Conservation (phyloP, 305 asterid species). For the Rubia tinctorum region DNA sequence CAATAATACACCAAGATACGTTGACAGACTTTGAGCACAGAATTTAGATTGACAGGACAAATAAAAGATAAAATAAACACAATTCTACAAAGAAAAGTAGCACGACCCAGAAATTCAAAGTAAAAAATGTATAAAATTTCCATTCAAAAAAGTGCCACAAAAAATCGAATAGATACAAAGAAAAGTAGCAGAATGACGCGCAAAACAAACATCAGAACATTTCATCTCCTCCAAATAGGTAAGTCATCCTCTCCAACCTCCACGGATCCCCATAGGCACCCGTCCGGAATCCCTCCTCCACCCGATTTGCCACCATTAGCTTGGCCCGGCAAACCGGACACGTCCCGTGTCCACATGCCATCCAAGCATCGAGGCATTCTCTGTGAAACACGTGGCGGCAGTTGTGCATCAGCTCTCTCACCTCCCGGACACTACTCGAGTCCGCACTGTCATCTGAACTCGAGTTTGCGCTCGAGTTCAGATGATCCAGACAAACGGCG, state of each 20-base stretch:
- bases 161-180: background rate
- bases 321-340: constrained; percentile 6
- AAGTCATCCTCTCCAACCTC: constrained; percentile 14
- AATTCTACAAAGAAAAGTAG: background rate
- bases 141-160: background rate
- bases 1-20: background rate
- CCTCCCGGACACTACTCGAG: background rate
- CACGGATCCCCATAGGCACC: background rate
- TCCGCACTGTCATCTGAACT: background rate
- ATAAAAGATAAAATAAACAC: background rate
- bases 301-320: background rate
- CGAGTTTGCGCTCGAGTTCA: background rate
- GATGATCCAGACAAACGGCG: background rate
- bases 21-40: background rate
- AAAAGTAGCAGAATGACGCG: no score
- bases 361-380: constrained; percentile 1
- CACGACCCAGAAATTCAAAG: background rate
- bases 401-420: constrained; percentile 4
- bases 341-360: background rate
- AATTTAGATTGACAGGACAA: background rate
- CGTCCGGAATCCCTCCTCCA: background rate
- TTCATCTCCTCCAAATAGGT: constrained; percentile 4
- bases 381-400: constrained; percentile 1
- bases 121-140: background rate
- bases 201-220: constrained; percentile 1